phyloP scores from a whole-genome alignment of 2,329 filamentous ascomycete species.

The Ophiosphaerella narmari region DNA sequence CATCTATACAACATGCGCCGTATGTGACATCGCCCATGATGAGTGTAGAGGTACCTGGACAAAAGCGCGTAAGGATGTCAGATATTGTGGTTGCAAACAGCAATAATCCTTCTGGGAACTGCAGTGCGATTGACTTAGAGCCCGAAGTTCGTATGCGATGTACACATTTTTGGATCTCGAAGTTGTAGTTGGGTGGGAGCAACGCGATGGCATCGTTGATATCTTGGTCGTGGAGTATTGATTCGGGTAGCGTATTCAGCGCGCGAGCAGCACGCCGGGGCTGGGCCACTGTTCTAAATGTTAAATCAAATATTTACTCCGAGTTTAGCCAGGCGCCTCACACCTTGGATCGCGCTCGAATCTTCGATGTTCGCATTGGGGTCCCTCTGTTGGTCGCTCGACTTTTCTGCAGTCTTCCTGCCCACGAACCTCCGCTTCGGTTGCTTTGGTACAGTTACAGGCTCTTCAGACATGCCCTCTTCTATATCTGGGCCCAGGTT shows the following conservation, averaged over 20 bases:
- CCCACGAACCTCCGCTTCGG: slow-evolving; percentile 95
- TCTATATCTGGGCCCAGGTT: slow-evolving; percentile 73
- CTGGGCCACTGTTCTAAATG: slow-evolving; percentile 63
- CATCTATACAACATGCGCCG: slow-evolving; percentile 97
- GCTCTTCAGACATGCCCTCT: slow-evolving; percentile 62
- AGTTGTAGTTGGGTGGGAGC: slow-evolving; percentile 94
- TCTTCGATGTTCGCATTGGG: slow-evolving; percentile 59
- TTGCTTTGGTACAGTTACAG: slow-evolving; percentile 61
- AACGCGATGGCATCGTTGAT: slow-evolving; percentile 87
- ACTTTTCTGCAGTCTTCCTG: slow-evolving; percentile 69
- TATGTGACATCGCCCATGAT: slow-evolving; percentile 99
- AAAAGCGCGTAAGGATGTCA: slow-evolving; percentile 94
- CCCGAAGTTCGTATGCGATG: slow-evolving; percentile 83
- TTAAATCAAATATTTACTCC: slow-evolving; percentile 4
- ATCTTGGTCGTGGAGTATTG: slow-evolving; percentile 82
- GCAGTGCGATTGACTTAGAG: slow-evolving; percentile 85
- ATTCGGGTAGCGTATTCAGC: slow-evolving; percentile 87
- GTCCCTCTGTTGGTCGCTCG: slow-evolving; percentile 51
- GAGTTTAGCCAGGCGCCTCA: slow-evolving; percentile 29
- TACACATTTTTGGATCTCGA: slow-evolving; percentile 98
- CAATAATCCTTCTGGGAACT: slow-evolving; percentile 94
- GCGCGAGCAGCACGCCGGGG: slow-evolving; percentile 75
- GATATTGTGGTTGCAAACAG: slow-evolving; percentile 97
- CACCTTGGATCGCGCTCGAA: slow-evolving; percentile 71
- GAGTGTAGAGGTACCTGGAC: slow-evolving; percentile 84